Evolutionary conservation across 305 asterid species (phyloP), one percentile per base, ranked within the genome.

Genomic region (Fraxinus platypoda): DNA sequence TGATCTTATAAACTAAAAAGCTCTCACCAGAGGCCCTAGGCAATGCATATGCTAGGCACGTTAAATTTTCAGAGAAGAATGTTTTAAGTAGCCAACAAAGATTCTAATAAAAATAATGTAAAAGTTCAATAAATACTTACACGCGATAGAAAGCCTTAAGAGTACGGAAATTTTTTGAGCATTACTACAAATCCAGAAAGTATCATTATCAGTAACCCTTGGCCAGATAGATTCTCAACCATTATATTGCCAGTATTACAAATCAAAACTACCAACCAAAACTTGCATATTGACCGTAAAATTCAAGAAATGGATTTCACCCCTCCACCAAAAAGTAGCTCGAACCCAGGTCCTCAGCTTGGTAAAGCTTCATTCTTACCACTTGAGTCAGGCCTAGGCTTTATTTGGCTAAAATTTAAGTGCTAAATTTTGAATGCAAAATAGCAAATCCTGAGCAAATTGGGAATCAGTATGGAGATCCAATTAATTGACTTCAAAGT

Each of bases 161-260:
- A 12, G 71, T 3, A 19, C 0, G 71, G 28, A 62, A 62, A 6
- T 6, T 21, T 59, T 62, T 19, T 62, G 71, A 21, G 30, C 71
- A 62, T 62, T 62, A 62, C 71, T 21, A 62, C 71, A 62, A 62
- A 21, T 62, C 78, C 78, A 80, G 83, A 84, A 84, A 80, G 84
- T 71, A 80, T 11, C 70, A 75, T 75, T 2, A 66, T 76, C 75
- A 74, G 80, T 37, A 78, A 78, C 79, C 37, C 57, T 57, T 75
- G 26, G 34, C 37, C 71, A 62, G 71, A 62, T 21, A 62, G 71
- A 62, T 62, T 21, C 31, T 62, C 71, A 23, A 23, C 15, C 8
- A 21, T 9, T 49, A 49, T 5, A 49, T 49, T 49, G 59, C 59
- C 21, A 49, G 57, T 49, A 49, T 49, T 62, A 8, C 13, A 62